A percentile compares a stretch with the other conserved stretches of the same genome.
Conservation (phyloP, 176 grass and related monocot species). For the Otatea glauca region DNA sequence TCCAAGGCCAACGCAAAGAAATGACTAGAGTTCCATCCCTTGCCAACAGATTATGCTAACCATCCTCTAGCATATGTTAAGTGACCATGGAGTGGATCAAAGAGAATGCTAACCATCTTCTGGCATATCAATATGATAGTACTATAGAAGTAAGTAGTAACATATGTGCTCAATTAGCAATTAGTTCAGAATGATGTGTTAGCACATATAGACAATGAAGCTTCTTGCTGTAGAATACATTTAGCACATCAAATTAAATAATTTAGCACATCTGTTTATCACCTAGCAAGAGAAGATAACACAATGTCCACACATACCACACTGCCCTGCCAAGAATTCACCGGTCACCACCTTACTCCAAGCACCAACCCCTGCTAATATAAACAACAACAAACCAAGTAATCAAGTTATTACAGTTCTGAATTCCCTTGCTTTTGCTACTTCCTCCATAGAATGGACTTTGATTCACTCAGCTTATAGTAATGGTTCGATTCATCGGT, state of each 20-base stretch:
- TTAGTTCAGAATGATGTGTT: neutral
- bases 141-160: too few species aligned
- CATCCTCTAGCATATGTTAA: neutral
- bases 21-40: conserved; percentile 19
- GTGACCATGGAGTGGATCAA: neutral
- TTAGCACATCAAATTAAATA: neutral
- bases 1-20: neutral
- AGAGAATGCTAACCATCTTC: conserved; percentile 17
- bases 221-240: neutral
- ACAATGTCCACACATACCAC: too few species aligned
- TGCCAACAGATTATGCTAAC: conserved; percentile 29
- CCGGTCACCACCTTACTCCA: too few species aligned
- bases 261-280: too few species aligned
- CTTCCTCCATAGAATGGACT: neutral
- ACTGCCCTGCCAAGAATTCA: too few species aligned
- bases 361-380: too few species aligned
- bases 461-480: neutral
- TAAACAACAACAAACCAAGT: too few species aligned
- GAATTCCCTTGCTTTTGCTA: neutral
- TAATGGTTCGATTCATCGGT: conserved; percentile 40
- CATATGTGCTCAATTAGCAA: neutral
- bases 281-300: too few species aligned
- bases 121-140: conserved; percentile 18
- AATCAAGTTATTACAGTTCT: too few species aligned
- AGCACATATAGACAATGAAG: neutral